Evolutionary conservation across 768 basidiomycete species (phyloP), one percentile per base, ranked within the genome.

Genomic region (Russula vinacea): DNA sequence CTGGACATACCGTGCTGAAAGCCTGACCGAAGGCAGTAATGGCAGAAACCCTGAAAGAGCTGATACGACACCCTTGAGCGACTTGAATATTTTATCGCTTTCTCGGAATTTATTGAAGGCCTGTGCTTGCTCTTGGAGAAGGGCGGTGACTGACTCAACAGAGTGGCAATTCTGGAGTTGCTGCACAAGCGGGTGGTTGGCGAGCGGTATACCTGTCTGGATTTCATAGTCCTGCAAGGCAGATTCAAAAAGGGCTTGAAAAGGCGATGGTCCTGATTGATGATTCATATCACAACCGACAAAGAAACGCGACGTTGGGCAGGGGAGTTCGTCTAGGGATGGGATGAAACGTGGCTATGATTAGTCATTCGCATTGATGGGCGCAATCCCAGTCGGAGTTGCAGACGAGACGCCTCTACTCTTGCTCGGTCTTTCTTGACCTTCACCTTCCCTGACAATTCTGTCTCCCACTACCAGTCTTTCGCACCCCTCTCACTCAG

Each of bases 381-480:
- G n/a, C n/a, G n/a, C n/a, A n/a, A n/a, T n/a, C n/a, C n/a, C n/a
- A n/a, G n/a, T n/a, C n/a, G n/a, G n/a, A n/a, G n/a, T n/a, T n/a
- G n/a, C n/a, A n/a, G n/a, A n/a, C n/a, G n/a, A n/a, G n/a, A n/a
- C n/a, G n/a, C n/a, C n/a, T n/a, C n/a, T n/a, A n/a, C n/a, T n/a
- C n/a, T n/a, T n/a, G n/a, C n/a, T n/a, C n/a, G n/a, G n/a, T n/a
- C n/a, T n/a, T n/a, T n/a, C n/a, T n/a, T n/a, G n/a, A n/a, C n/a
- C n/a, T n/a, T n/a, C n/a, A n/a, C n/a, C n/a, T 29, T 60, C 61
- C n/a, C 35, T 17, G 45, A 35, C 26, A 55, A 26, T 58, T 51
- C 26, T 54, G 9, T 55, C 16, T 47, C 40, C 44, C 22, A 5
- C 62, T 16, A 26, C 37, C 47, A 67, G 66, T 19, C 66, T 62